Percentiles rank a stretch among this genome's conserved stretches.
Evolutionary conservation across 2,329 filamentous ascomycete species (phyloP).

Genomic region (Neopestalotiopsis sp.): DNA sequence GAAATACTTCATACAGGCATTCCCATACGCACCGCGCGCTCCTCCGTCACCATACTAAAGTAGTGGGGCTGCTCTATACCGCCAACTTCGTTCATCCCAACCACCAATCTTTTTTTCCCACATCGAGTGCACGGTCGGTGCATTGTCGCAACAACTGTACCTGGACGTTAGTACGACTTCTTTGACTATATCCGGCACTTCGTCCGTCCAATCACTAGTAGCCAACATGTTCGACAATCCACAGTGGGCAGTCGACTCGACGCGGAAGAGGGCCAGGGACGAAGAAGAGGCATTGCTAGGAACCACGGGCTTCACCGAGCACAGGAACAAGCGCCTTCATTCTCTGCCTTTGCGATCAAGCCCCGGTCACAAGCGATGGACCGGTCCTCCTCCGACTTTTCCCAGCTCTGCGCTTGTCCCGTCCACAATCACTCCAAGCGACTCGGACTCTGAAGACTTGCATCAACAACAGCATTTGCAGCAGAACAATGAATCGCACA

Average conservation of each 20-base stretch:
- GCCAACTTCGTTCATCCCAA: conserved; percentile 1
- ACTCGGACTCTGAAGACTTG: conserved; percentile 45
- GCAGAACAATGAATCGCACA: conserved; percentile 30
- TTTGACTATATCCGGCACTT: neutral
- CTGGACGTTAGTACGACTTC: neutral
- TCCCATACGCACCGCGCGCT: neutral
- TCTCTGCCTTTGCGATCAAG: conserved; percentile 56
- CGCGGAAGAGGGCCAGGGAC: conserved; percentile 34
- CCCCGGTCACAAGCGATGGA: conserved; percentile 43
- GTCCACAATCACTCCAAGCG: conserved; percentile 44
- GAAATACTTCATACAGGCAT: neutral
- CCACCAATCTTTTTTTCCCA: neutral
- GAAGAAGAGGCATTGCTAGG: conserved; percentile 30
- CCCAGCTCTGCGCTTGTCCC: conserved; percentile 33
- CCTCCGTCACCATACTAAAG: neutral
- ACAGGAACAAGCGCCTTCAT: conserved; percentile 55
- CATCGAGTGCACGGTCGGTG: neutral
- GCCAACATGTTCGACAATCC: conserved; percentile 26
- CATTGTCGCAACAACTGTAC: neutral
- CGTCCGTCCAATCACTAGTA: neutral
- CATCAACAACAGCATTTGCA: conserved; percentile 21
- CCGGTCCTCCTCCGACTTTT: conserved; percentile 33
- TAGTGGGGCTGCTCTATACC: neutral
- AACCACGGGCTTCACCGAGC: conserved; percentile 35
- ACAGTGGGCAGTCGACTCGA: conserved; percentile 25